Evolutionary conservation across 2,329 filamentous ascomycete genomes (phyloP).

Genomic region (Aspergillus pseudotamarii): DNA sequence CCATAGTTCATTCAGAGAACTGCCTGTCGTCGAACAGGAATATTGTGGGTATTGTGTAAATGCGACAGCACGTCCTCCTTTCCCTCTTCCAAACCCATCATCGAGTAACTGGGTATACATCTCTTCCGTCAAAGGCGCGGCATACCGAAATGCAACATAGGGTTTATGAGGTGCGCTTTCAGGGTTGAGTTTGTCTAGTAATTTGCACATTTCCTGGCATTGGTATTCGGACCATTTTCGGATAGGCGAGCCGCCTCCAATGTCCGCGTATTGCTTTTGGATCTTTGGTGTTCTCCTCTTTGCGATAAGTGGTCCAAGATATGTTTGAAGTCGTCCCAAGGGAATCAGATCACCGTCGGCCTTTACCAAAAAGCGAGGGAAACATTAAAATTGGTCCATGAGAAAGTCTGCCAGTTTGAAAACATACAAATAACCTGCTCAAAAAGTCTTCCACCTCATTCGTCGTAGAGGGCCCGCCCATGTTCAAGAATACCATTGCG

Average conservation of each 20-base stretch:
- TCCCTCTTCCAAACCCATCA: conserved; percentile 88
- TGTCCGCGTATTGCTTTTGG: conserved; percentile 89
- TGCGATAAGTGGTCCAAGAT: conserved; percentile 86
- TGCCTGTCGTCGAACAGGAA: conserved; percentile 95
- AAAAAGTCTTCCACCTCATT: conserved; percentile 88
- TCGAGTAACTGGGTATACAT: conserved; percentile 82
- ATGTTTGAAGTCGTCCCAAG: conserved; percentile 86
- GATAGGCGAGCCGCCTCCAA: conserved; percentile 97
- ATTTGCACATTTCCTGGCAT: conserved; percentile 93
- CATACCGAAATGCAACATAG: conserved; percentile 96
- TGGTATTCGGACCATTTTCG: conserved; percentile 98
- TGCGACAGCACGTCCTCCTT: conserved; percentile 89
- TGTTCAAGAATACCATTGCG: conserved; percentile 98
- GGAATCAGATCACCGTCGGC: conserved; percentile 93
- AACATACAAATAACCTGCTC: conserved; percentile 82
- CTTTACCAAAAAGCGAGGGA: conserved; percentile 48
- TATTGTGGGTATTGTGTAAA: conserved; percentile 99
- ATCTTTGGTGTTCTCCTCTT: conserved; percentile 92
- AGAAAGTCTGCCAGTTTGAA: neutral
- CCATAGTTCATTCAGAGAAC: conserved; percentile 95
- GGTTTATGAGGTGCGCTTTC: conserved; percentile 96
- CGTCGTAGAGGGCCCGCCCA: conserved; percentile 90
- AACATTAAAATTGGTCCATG: conserved; percentile 6
- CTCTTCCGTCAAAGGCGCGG: conserved; percentile 87
- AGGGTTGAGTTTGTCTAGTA: conserved; percentile 86